Evolutionary conservation across 495 filamentous ascomycete species (phyloP).

Genomic region (Xylaria cubensis): DNA sequence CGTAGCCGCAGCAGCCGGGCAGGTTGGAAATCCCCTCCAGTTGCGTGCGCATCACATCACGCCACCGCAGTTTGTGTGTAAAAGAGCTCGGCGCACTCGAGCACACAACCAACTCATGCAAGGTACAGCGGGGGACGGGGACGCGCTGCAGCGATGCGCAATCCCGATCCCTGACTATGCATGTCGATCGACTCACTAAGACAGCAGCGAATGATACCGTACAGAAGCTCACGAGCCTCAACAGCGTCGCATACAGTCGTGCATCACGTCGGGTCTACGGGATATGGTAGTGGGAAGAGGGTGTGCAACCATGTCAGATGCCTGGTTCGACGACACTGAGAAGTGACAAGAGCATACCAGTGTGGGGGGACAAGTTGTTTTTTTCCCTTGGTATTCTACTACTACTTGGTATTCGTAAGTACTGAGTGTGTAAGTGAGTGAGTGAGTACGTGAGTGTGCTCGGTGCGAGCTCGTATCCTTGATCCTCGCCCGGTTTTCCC

Average conservation of each 20-base stretch:
- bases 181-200: constrained; percentile 25
- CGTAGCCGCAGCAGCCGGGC: constrained; percentile 21
- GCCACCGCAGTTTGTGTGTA: background rate
- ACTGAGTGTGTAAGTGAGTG: no score
- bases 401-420: background rate
- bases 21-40: constrained; percentile 1
- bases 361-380: background rate
- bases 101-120: constrained; percentile 26
- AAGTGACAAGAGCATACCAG: constrained; percentile 1
- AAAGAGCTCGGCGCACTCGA: background rate
- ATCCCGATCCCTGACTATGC: constrained; percentile 19
- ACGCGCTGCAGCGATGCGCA: constrained; percentile 25
- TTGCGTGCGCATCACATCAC: background rate
- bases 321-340: constrained; percentile 5
- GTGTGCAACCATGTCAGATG: constrained; percentile 43
- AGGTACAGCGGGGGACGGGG: constrained; percentile 27
- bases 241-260: constrained; percentile 31
- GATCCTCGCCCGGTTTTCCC: constrained; percentile 33
- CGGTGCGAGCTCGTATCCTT: constrained; percentile 23
- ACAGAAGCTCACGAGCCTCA: constrained; percentile 31
- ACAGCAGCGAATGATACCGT: constrained; percentile 29
- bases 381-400: background rate
- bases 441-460: no score
- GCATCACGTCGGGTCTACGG: constrained; percentile 29
- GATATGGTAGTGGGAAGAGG: constrained; percentile 28